A percentile compares a stretch with the other conserved stretches of the same genome.
Evolutionary conservation across 2,329 filamentous ascomycete species (phyloP).

Genomic region (Clonostachys solani): DNA sequence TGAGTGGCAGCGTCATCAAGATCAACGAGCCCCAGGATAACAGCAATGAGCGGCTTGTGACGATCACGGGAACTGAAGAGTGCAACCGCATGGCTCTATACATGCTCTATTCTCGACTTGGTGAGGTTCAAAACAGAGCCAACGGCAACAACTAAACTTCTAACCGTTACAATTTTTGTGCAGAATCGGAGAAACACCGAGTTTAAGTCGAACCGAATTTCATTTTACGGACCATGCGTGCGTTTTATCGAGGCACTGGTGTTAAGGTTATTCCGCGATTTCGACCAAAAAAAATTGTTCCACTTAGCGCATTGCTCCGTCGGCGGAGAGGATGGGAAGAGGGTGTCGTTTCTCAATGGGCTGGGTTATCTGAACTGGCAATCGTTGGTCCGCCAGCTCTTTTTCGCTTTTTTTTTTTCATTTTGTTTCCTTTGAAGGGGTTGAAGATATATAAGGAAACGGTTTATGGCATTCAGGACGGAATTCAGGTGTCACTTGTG

Average conservation of each 20-base stretch:
- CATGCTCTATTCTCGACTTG: slow-evolving; percentile 97
- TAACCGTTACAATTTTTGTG: slow-evolving; percentile 18
- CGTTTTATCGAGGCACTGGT: too few species aligned
- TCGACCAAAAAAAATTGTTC: neutral
- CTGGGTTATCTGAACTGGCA: too few species aligned
- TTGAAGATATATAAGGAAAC: too few species aligned
- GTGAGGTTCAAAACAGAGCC: slow-evolving; percentile 46
- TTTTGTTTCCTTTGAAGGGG: too few species aligned
- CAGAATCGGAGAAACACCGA: slow-evolving; percentile 41
- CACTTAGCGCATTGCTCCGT: neutral
- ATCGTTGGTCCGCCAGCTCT: too few species aligned
- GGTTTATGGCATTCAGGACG: too few species aligned
- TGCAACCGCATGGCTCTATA: slow-evolving; percentile 99
- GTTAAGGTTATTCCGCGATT: neutral
- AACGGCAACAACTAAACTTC: slow-evolving; percentile 8
- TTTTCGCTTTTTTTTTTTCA: too few species aligned
- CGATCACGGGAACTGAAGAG: slow-evolving; percentile 95
- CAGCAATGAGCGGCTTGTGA: slow-evolving; percentile 96
- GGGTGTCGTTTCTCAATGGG: too few species aligned
- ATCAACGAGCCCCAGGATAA: slow-evolving; percentile 99
- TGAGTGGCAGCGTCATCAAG: slow-evolving; percentile 98
- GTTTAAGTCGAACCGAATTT: slow-evolving; percentile 16
- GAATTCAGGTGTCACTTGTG: too few species aligned
- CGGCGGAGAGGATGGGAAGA: too few species aligned
- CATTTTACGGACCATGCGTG: neutral